Percentiles rank a stretch among this genome's conserved stretches.
Evolutionary conservation across 2,329 filamentous ascomycete genomes (phyloP).

Genomic region (Huntiella omanensis): DNA sequence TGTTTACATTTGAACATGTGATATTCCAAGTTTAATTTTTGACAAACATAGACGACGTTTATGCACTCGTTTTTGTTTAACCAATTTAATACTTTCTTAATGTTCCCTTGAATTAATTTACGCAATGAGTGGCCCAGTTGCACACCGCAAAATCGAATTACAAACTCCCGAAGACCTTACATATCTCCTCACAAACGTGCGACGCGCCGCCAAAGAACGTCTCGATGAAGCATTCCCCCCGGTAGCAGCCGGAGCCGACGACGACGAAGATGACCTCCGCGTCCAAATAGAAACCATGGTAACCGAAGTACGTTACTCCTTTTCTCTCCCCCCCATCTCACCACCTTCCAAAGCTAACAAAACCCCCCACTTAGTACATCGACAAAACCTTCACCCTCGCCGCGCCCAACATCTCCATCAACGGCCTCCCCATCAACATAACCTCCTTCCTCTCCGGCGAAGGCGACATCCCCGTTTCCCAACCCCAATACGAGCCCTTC

Average conservation of each 20-base stretch:
- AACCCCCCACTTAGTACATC: conserved; percentile 35
- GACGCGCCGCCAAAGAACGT: conserved; percentile 46
- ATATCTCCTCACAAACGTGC: conserved; percentile 51
- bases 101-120: too few species aligned
- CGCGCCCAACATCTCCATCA: conserved; percentile 41
- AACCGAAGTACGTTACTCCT: conserved; percentile 28
- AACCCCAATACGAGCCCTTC: conserved; percentile 37
- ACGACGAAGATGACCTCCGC: conserved; percentile 36
- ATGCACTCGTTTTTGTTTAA: too few species aligned
- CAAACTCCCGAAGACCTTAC: conserved; percentile 56
- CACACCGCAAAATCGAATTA: conserved; percentile 60
- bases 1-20: too few species aligned
- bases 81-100: too few species aligned
- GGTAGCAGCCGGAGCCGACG: conserved; percentile 22
- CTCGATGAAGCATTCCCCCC: conserved; percentile 51
- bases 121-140: conserved; percentile 21
- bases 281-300: conserved; percentile 40
- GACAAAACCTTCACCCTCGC: conserved; percentile 38
- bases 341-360: background rate
- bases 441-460: conserved; percentile 18
- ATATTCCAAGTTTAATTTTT: too few species aligned
- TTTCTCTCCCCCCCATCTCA: background rate
- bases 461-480: conserved; percentile 14
- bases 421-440: conserved; percentile 34
- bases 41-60: too few species aligned